Evolutionary conservation across 768 basidiomycete genomes (phyloP), one percentile per base, ranked within the genome.

Genomic region (Coprinopsis cinerea): DNA sequence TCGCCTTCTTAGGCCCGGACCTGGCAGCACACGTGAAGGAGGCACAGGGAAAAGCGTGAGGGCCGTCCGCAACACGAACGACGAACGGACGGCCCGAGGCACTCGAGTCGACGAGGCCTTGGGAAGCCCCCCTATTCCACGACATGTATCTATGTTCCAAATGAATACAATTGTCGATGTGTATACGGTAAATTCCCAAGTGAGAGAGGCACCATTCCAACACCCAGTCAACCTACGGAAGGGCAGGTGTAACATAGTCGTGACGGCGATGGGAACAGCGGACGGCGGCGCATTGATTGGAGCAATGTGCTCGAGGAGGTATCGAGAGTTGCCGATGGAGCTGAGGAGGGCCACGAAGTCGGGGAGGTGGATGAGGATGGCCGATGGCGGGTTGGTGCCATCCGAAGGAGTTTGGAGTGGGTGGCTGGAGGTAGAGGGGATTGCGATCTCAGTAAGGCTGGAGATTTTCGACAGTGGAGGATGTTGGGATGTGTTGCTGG

Each of bases 391-490:
- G 2, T 20, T 47, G 32, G 45, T 47, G 32, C 4, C 26, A 6
- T 7, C 20, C 10, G 45, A n/a, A 20, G 45, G 45, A 13, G 18
- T 13, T 15, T 47, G 45, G 45, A 17, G n/a, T 20, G 45, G 45
- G 30, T 17, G 23, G 13, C 23, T 47, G n/a, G 26, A 18, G 4
- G 20, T 47, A 18, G 45, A 22, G 30, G 23, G 2, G 15, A 22
- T 47, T 13, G 3, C 22, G 30, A 32, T 30, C n/a, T 35, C 4
- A 14, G 54, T 44, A 5, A 27, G 22, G 15, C 53, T 59, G 9
- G 56, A 59, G 44, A 53, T 61, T 15, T 61, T 61, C 40, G 45
- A 61, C 44, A 65, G 64, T 26, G 55, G 57, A 2, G 59, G 60
- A 0, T 53, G 55, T 32, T 66, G 62, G 64, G 46, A 49, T 0